Percentiles rank a stretch among this genome's conserved stretches.
phyloP scores from a whole-genome alignment of 345 rosid genomes.

The Zanthoxylum bungeanum region DNA sequence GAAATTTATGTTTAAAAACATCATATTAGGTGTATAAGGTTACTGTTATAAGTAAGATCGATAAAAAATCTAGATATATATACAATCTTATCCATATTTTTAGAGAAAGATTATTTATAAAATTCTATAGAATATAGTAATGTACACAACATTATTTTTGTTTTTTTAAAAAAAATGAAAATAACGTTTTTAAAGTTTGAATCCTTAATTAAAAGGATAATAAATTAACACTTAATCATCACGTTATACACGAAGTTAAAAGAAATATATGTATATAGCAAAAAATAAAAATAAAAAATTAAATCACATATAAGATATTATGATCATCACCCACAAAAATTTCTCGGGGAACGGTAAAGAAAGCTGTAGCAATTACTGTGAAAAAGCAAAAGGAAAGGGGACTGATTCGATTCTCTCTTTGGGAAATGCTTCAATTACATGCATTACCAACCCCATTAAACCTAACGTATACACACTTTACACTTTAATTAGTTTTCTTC shows the following conservation, averaged over 20 bases:
- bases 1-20: too few species aligned
- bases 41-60: too few species aligned
- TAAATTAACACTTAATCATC: too few species aligned
- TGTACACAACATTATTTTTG: too few species aligned
- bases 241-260: background rate
- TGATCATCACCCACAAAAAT: conserved; percentile 41
- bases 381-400: conserved; percentile 48
- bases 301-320: background rate
- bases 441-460: conserved; percentile 27
- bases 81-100: too few species aligned
- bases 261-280: background rate
- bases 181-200: too few species aligned
- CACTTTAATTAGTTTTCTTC: conserved; percentile 8
- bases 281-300: background rate
- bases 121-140: too few species aligned
- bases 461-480: conserved; percentile 8
- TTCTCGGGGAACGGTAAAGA: conserved; percentile 78
- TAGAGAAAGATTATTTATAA: too few species aligned
- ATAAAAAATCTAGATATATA: too few species aligned
- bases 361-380: conserved; percentile 47
- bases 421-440: conserved; percentile 65
- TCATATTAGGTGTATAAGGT: too few species aligned
- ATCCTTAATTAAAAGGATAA: too few species aligned
- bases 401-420: conserved; percentile 62
- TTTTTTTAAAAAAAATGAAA: too few species aligned